phyloP scores from a whole-genome alignment of 1,139 yeast genomes.

The Debaryomycetaceae sp. region DNA sequence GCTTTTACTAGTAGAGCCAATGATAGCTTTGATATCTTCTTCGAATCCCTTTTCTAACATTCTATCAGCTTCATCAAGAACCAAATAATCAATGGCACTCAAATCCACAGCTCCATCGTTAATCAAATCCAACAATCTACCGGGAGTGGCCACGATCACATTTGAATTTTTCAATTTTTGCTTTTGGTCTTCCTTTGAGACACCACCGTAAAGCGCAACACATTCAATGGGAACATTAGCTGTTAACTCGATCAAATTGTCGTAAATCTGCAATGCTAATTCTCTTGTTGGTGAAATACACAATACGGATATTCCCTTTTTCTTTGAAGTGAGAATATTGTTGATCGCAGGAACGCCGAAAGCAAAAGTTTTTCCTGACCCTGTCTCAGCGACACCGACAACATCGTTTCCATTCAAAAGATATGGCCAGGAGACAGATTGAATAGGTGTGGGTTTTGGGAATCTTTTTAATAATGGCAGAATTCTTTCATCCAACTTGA shows the following conservation, averaged over 20 bases:
- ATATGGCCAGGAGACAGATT: slow-evolving; percentile 96
- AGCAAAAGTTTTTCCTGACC: slow-evolving; percentile 96
- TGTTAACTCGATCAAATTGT: slow-evolving; percentile 70
- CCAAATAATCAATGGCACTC: slow-evolving; percentile 67
- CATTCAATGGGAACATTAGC: slow-evolving; percentile 60
- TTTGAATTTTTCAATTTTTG: slow-evolving; percentile 55
- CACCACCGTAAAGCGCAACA: slow-evolving; percentile 96
- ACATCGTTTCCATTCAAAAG: slow-evolving; percentile 79
- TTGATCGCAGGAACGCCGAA: slow-evolving; percentile 97
- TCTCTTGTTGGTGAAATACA: slow-evolving; percentile 97
- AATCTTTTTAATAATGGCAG: slow-evolving; percentile 60
- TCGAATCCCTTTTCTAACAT: slow-evolving; percentile 97
- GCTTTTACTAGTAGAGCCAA: slow-evolving; percentile 47
- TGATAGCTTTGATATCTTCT: slow-evolving; percentile 86
- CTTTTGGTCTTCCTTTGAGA: slow-evolving; percentile 90
- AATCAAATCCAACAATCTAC: slow-evolving; percentile 85
- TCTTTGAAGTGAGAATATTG: slow-evolving; percentile 46
- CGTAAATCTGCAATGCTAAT: slow-evolving; percentile 89
- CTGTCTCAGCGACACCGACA: slow-evolving; percentile 97
- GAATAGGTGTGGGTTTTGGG: slow-evolving; percentile 94
- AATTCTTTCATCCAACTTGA: slow-evolving; percentile 55
- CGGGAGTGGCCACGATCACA: slow-evolving; percentile 95
- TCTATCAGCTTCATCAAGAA: slow-evolving; percentile 97
- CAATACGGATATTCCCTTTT: slow-evolving; percentile 65
- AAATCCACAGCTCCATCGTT: slow-evolving; percentile 84